Conservation (phyloP, 108 stramenopile genomes). For the Pseudonitzschia multiseries region DNA sequence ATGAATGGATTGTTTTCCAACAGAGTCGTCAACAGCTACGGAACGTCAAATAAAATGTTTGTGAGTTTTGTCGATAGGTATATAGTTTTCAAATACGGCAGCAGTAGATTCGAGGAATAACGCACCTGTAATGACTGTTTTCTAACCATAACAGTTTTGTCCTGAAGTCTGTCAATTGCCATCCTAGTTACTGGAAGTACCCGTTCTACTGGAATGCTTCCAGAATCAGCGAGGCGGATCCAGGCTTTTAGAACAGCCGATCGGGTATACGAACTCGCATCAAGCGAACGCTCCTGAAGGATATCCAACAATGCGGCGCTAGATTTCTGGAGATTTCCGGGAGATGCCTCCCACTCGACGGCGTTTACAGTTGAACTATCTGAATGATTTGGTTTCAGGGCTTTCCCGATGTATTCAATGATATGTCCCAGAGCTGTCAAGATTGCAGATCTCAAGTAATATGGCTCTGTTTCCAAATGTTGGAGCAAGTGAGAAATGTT, state of each 20-base stretch:
- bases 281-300: slow-evolving; percentile 71
- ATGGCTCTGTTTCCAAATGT: slow-evolving; percentile 75
- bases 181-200: slow-evolving; percentile 74
- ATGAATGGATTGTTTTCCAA: slow-evolving; percentile 95
- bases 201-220: slow-evolving; percentile 73
- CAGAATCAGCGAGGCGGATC: slow-evolving; percentile 58
- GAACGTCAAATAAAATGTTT: neutral
- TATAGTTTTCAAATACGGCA: neutral
- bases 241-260: slow-evolving; percentile 84
- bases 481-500: slow-evolving; percentile 68
- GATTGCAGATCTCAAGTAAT: slow-evolving; percentile 78
- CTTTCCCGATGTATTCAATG: slow-evolving; percentile 47
- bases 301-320: slow-evolving; percentile 80
- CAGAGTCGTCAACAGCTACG: slow-evolving; percentile 70
- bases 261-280: slow-evolving; percentile 83
- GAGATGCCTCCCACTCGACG: slow-evolving; percentile 29
- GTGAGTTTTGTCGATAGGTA: slow-evolving; percentile 5
- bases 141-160: slow-evolving; percentile 94
- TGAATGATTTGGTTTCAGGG: slow-evolving; percentile 1
- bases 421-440: slow-evolving; percentile 69
- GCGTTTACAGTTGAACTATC: neutral
- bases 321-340: slow-evolving; percentile 41
- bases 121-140: slow-evolving; percentile 88
- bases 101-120: neutral
- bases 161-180: slow-evolving; percentile 87